Conservation (phyloP, 1,284 basidiomycete genomes). For the Trichosporon inkin region DNA sequence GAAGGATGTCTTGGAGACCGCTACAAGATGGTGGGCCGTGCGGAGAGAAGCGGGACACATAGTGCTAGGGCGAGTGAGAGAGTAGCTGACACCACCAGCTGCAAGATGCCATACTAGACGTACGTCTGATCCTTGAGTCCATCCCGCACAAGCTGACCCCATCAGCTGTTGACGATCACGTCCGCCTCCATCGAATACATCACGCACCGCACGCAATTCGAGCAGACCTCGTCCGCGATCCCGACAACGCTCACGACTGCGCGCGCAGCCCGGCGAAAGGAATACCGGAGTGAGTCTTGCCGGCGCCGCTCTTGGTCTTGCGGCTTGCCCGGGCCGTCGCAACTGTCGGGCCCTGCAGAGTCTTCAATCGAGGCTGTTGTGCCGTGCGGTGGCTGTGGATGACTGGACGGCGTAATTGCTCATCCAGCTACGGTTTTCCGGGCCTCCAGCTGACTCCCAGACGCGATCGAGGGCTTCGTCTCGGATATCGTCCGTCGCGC, state of each 20-base stretch:
- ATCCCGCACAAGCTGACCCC: background rate
- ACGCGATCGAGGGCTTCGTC: slow-evolving; percentile 45
- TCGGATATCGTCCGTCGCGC: slow-evolving; percentile 43
- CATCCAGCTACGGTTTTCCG: background rate
- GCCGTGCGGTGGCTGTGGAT: no score
- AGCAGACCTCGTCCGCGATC: slow-evolving; percentile 40
- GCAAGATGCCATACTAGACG: slow-evolving; percentile 51
- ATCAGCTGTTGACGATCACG: slow-evolving; percentile 47
- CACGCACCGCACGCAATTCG: slow-evolving; percentile 46
- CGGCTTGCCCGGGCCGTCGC: no score
- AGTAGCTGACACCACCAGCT: slow-evolving; percentile 28
- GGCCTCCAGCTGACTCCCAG: slow-evolving; percentile 22
- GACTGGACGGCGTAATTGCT: background rate
- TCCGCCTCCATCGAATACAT: slow-evolving; percentile 49
- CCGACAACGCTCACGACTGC: slow-evolving; percentile 38
- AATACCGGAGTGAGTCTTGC: slow-evolving; percentile 32
- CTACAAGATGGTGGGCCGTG: background rate
- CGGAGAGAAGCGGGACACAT: background rate
- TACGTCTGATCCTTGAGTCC: slow-evolving; percentile 17
- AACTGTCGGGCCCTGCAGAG: no score
- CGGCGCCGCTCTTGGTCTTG: background rate
- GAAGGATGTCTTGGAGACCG: background rate
- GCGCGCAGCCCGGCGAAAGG: slow-evolving; percentile 31
- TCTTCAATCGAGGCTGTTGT: no score
- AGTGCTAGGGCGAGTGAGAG: background rate